A percentile compares a stretch with the other conserved stretches of the same genome.
Evolutionary conservation across 768 basidiomycete species (phyloP).

Genomic region (Tricholoma saponaceum): DNA sequence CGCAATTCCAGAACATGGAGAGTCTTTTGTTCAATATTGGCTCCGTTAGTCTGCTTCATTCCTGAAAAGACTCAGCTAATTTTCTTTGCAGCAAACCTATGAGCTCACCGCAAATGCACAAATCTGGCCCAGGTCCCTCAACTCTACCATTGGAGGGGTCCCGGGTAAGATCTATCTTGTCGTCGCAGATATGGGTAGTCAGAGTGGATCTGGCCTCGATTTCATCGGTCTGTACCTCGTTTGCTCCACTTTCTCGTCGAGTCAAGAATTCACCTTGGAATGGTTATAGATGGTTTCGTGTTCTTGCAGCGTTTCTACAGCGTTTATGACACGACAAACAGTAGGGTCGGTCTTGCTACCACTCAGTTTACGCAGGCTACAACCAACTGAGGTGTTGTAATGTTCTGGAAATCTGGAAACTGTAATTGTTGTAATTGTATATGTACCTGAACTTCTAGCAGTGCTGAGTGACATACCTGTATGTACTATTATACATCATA

Average conservation of each 20-base stretch:
- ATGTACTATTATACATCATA: too few species aligned
- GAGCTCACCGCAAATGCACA: conserved; percentile 37
- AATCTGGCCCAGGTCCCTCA: conserved; percentile 32
- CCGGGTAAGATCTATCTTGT: conserved; percentile 29
- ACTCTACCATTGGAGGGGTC: conserved; percentile 28
- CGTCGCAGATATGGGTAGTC: conserved; percentile 33
- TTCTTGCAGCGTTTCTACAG: conserved; percentile 65
- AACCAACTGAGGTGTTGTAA: conserved; percentile 25
- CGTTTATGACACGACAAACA: conserved; percentile 58
- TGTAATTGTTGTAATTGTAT: background rate
- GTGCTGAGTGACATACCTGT: too few species aligned
- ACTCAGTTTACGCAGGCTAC: conserved; percentile 46
- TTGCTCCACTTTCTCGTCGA: background rate
- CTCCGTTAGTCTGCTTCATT: conserved; percentile 32
- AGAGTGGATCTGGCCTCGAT: conserved; percentile 43
- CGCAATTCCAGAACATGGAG: conserved; percentile 49
- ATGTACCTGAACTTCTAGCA: background rate
- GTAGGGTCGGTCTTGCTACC: conserved; percentile 52
- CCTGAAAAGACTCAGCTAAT: background rate
- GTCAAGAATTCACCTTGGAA: background rate
- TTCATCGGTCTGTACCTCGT: conserved; percentile 32
- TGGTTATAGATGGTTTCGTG: conserved; percentile 32
- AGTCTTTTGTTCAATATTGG: conserved; percentile 54
- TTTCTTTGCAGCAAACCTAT: conserved; percentile 25
- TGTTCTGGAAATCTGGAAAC: background rate